Evolutionary conservation across 179 eudicot species (phyloP).

Genomic region (Beta lomatogona): DNA sequence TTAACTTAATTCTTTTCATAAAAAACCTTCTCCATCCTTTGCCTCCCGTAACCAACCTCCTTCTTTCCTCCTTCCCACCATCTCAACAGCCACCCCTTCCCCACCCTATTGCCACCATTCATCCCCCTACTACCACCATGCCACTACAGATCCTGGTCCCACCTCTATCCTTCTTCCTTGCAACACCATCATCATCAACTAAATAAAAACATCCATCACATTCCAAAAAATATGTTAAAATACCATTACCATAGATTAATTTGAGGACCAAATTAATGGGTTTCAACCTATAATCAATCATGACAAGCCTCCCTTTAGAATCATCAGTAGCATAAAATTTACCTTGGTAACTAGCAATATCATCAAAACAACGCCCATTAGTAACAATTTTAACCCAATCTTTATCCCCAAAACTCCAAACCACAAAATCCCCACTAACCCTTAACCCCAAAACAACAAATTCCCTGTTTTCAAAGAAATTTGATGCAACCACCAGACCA

Average conservation of each 20-base stretch:
- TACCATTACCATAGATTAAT: constrained; percentile 23
- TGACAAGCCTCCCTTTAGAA: constrained; percentile 19
- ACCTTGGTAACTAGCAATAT: constrained; percentile 15
- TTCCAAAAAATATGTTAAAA: constrained; percentile 6
- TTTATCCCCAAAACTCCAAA: constrained; percentile 25
- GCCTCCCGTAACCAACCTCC: no score
- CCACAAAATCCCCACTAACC: neutral
- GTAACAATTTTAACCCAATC: constrained; percentile 19
- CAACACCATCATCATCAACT: no score
- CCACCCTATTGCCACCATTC: no score
- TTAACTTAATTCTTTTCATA: no score
- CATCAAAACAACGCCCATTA: constrained; percentile 13
- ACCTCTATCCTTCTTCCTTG: no score
- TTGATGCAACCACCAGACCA: neutral
- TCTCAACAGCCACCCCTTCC: no score
- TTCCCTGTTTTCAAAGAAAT: neutral
- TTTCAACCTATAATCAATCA: constrained; percentile 22
- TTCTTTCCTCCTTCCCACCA: no score
- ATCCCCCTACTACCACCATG: no score
- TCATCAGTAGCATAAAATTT: constrained; percentile 30
- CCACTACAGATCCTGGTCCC: no score
- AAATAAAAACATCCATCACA: no score
- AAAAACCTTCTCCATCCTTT: no score
- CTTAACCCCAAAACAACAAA: constrained; percentile 23
- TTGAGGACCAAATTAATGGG: constrained; percentile 16